Base-by-base conservation (phyloP, 1,284 basidiomycete genomes). In the Bjerkandera adusta region DNA sequence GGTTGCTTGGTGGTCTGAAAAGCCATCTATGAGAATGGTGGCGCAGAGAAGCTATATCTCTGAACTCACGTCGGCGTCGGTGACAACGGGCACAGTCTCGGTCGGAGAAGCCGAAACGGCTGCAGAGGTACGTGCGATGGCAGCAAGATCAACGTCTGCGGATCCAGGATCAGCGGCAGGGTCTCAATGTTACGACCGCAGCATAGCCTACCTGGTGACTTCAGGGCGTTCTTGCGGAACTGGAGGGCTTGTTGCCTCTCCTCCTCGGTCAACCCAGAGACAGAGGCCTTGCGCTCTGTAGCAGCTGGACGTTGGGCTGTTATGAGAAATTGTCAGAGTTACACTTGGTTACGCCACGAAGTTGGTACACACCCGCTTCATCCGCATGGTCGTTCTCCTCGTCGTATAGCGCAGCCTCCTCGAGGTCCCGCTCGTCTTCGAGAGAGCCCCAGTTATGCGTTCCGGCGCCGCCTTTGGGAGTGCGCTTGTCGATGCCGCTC, bases 401-500 rank as follows among this genome's bases (percentile, higher is more conserved):
- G 60, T 85, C 81, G 32, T 68, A 68, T 16, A 72, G 48, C 10
- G 76, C 81, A 20, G 71, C 75, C 40, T 61, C 65, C 67, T 83
- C 84, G 60, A 77, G 71, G 51, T 75, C 69, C 34, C 66, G 69
- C 67, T 91, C 85, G 57, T 89, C 73, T 12, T 67, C 67, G 57
- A 89, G 64, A 42, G 75, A 77, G 50, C 91, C 91, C 91, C 91
- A 93, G 70, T 89, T 91, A 70, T 92, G 83, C 3, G 76, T 71
- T 32, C 91, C 91, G 32, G 79, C 81, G 46, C 91, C 91, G 54
- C 78, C 73, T 72, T 94, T 93, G 66, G 82, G 85, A 46, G 89
- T 63, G 52, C 75, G 77, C 65, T 80, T 81, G 75, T 83, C 80
- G 49, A 85, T 75, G 43, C 89, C 91, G 29, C 81, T 79, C 64